Percentiles rank a stretch among this genome's conserved stretches.
Evolutionary conservation across 805 yeast genomes (phyloP).

Genomic region (Monosporozyma servazzii): DNA sequence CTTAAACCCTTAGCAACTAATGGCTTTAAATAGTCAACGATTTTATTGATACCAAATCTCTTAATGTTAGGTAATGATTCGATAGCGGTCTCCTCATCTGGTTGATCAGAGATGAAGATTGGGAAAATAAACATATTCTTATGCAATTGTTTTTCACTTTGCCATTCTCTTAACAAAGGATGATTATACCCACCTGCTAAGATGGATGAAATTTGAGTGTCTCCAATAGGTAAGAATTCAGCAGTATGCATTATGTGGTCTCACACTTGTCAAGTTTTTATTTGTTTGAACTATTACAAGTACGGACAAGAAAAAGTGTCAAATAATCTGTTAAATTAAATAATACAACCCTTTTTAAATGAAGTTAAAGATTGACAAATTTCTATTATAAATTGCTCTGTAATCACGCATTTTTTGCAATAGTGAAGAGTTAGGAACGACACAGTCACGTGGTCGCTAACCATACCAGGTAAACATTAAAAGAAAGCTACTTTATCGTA

Average conservation of each 20-base stretch:
- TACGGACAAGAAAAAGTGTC: background rate
- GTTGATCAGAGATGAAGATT: slow-evolving; percentile 69
- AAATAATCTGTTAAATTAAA: background rate
- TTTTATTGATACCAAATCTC: slow-evolving; percentile 73
- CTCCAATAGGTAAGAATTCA: slow-evolving; percentile 49
- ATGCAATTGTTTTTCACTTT: slow-evolving; percentile 68
- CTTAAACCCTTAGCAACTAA: slow-evolving; percentile 74
- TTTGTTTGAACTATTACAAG: no score
- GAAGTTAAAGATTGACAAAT: background rate
- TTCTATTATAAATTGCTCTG: background rate
- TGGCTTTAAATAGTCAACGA: slow-evolving; percentile 59
- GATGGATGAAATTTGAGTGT: slow-evolving; percentile 60
- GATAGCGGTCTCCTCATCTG: slow-evolving; percentile 69
- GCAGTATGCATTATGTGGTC: slow-evolving; percentile 43
- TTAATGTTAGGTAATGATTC: slow-evolving; percentile 81
- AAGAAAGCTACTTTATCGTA: no score
- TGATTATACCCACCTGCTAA: slow-evolving; percentile 93
- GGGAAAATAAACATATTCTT: slow-evolving; percentile 93
- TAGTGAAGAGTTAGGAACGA: background rate
- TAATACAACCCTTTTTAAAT: background rate
- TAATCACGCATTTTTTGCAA: background rate
- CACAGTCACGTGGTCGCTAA: background rate
- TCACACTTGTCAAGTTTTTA: background rate
- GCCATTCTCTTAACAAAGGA: slow-evolving; percentile 87
- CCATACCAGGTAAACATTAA: no score